These are phyloP conservation scores for Orbilia quercus DNA, from an alignment of 2,329 filamentous ascomycete species.

Conservation along the genomic window DNA sequence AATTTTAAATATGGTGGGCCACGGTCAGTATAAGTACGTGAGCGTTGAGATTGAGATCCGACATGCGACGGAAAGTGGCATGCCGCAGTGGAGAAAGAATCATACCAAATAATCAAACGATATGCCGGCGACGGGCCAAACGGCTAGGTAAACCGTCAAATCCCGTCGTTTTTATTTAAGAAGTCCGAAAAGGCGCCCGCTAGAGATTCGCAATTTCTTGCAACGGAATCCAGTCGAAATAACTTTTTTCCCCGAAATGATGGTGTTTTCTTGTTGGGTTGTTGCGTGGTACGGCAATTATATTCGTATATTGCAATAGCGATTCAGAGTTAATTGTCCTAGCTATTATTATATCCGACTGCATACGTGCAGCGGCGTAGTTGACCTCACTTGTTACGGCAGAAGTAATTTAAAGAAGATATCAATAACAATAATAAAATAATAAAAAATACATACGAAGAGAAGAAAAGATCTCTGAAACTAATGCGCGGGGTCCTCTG, in stretches of 20 bases:
- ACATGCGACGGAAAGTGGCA: constrained; percentile 12
- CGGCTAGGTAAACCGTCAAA: not conserved
- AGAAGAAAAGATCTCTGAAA: constrained; percentile 42
- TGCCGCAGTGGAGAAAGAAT: constrained; percentile 5
- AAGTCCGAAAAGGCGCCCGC: too few species aligned
- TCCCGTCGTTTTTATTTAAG: too few species aligned
- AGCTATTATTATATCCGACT: too few species aligned
- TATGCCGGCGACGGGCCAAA: not conserved
- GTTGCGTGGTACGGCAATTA: too few species aligned
- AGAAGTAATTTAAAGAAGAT: constrained; percentile 1
- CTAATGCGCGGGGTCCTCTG: constrained; percentile 42
- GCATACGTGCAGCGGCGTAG: too few species aligned
- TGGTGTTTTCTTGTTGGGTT: too few species aligned
- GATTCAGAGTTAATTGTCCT: too few species aligned
- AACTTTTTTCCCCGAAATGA: too few species aligned
- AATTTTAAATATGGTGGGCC: not conserved
- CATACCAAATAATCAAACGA: constrained; percentile 1
- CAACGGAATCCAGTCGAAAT: too few species aligned
- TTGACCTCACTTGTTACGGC: not conserved
- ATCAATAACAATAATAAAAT: constrained; percentile 13
- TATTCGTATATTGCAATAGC: too few species aligned
- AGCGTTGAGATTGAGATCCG: constrained; percentile 5
- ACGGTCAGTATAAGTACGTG: not conserved
- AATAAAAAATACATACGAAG: constrained; percentile 17
- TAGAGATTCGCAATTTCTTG: too few species aligned